Conservation (phyloP, 2,329 filamentous ascomycete species). For the Dothistroma pini region DNA sequence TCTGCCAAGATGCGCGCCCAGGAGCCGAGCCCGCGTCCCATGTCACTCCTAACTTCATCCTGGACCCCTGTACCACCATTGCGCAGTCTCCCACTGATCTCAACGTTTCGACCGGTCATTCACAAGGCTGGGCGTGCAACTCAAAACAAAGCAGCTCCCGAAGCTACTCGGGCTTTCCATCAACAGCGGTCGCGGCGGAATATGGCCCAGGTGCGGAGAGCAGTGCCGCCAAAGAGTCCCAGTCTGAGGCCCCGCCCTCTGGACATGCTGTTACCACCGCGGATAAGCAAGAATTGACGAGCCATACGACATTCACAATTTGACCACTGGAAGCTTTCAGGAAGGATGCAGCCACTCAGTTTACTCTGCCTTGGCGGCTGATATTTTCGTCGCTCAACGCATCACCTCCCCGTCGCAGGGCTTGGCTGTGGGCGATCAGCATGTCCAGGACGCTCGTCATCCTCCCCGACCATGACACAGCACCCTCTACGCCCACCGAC, state of each 20-base stretch:
- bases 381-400: conserved; percentile 15
- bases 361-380: conserved; percentile 15
- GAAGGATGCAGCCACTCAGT: conserved; percentile 2
- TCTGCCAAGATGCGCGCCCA: not conserved
- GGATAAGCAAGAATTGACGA: not conserved
- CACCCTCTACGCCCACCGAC: conserved; percentile 14
- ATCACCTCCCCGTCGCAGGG: conserved; percentile 7
- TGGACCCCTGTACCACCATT: not conserved
- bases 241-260: not conserved
- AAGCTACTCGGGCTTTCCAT: not conserved
- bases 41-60: not conserved
- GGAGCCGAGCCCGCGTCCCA: not conserved
- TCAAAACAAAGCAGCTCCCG: not conserved
- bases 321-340: not conserved
- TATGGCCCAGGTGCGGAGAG: not conserved
- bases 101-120: conserved; percentile 10
- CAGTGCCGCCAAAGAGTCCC: not conserved
- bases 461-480: conserved; percentile 10
- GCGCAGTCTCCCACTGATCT: conserved; percentile 6
- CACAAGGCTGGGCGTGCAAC: conserved; percentile 13
- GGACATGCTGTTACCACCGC: not conserved
- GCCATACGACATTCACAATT: not conserved
- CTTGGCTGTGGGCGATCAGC: conserved; percentile 20
- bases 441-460: conserved; percentile 10
- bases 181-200: not conserved